Evolutionary conservation across 2,329 filamentous ascomycete genomes (phyloP), one percentile per base, ranked within the genome.

Genomic region (Colletotrichum simmondsii): DNA sequence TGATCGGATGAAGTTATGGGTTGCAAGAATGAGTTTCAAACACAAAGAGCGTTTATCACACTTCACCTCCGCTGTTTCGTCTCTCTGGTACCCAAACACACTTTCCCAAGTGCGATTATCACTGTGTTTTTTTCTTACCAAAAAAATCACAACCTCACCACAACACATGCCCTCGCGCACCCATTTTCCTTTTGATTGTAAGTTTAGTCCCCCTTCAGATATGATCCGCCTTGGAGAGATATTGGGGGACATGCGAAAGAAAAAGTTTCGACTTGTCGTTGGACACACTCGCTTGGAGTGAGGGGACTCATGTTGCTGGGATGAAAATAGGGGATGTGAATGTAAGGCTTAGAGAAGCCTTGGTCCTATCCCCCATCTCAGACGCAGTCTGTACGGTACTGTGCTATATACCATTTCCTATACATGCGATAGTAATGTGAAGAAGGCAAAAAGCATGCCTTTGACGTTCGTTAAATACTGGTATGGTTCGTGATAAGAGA

Each of bases 1-100:
- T 79, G 75, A 77, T 71, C 67, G 71, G 71, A 61, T 73, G 32
- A 70, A 24, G 30, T 28, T 12, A 30, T 30, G 5, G 32, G 24
- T 42, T 42, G 56, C 59, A 60, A 61, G 30, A 57, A 24, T 61
- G 35, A 26, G 56, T 57, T 30, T 46, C 28, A 71, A 53, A 56
- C 54, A 35, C 24, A 49, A 49, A 42, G 37, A 49, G 42, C 42
- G 42, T 28, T 22, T 28, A 60, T 42, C 65, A 59, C 59, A 60
- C 42, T 53, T 26, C 30, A 42, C 52, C n/a, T 71, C 54, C 11
- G 14, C 46, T 28, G 8, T 30, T 22, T 32, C 19, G 49, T 35
- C 42, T 14, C 32, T 24, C 28, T 30, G 30, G 30, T 32, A 52
- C 52, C n/a, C 6, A 56, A 28, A 71, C 35, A 57, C 58, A 63